Percentiles rank a stretch among this genome's conserved stretches.
phyloP scores from a whole-genome alignment of 371 early-diverging fungal species.

The Batrachochytrium dendrobatidis region DNA sequence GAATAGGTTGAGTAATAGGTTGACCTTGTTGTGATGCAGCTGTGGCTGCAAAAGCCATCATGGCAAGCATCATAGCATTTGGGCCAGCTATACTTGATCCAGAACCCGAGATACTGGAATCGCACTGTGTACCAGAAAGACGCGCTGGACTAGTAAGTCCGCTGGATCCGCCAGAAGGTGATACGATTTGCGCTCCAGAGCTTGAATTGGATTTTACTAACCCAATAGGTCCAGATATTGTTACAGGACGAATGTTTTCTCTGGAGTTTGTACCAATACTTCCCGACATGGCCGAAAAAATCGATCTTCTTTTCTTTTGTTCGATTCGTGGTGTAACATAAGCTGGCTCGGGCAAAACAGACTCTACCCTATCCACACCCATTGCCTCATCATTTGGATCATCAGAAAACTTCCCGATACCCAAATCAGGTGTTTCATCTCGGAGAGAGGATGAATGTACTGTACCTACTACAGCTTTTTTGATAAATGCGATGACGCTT shows the following conservation, averaged over 20 bases:
- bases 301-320: background rate
- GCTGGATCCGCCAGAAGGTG: too few species aligned
- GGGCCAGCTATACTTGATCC: too few species aligned
- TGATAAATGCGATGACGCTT: constrained; percentile 1
- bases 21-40: background rate
- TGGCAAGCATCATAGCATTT: background rate
- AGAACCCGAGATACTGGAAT: too few species aligned
- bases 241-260: background rate
- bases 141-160: too few species aligned
- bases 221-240: background rate
- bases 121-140: too few species aligned
- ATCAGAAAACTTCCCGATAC: background rate
- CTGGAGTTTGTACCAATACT: background rate
- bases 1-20: too few species aligned
- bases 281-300: background rate
- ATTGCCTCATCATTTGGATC: background rate
- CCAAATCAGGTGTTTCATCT: background rate
- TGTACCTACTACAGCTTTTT: background rate
- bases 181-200: too few species aligned
- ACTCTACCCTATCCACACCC: too few species aligned
- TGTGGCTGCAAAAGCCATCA: background rate
- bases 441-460: background rate
- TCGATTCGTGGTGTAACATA: too few species aligned
- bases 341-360: too few species aligned
- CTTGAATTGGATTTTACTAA: too few species aligned